Evolutionary conservation across 805 yeast genomes (phyloP), one percentile per base, ranked within the genome.

Genomic region (Sugiyamaella chiloensis): DNA sequence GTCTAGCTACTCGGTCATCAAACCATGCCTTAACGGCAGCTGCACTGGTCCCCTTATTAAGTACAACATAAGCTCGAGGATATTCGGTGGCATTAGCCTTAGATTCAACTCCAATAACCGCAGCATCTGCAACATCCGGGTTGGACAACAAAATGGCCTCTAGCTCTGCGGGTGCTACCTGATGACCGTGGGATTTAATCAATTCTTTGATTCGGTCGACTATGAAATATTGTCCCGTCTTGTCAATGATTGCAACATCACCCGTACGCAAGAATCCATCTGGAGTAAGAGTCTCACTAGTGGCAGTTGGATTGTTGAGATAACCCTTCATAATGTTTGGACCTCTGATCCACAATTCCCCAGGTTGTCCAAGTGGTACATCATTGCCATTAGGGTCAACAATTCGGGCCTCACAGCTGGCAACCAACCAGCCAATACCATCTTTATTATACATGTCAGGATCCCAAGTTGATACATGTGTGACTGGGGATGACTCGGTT

Each of bases 181-280:
- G 62, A 17, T 52, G 46, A 9, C 61, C 61, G 43, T 58, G 16
- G 42, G 42, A 62, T 70, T 81, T 82, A 72, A 81, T 81, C 60
- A 81, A 75, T 63, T 82, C 83, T 68, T 81, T 81, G 40, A 79
- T 80, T 44, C 87, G 70, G 57, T 80, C 85, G 46, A 80, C 74
- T 48, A 80, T 76, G 52, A 55, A 64, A 44, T 67, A 61, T 47
- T 59, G 58, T 58, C 77, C 75, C 26, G 56, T 57, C n/a, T 57
- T 54, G 46, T 68, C 71, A 9, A 72, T 50, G 4, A 57, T 53
- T 3, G 75, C 79, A 35, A 75, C 70, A 60, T 80, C 86, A 24
- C 86, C 86, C 19, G 85, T 79, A 47, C 65, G 65, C 58, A 79
- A 71, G 82, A 83, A 80, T 4, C 76, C 79, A 14, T 76, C 78